phyloP scores from a whole-genome alignment of 805 yeast genomes.

The Pichia exigua region DNA sequence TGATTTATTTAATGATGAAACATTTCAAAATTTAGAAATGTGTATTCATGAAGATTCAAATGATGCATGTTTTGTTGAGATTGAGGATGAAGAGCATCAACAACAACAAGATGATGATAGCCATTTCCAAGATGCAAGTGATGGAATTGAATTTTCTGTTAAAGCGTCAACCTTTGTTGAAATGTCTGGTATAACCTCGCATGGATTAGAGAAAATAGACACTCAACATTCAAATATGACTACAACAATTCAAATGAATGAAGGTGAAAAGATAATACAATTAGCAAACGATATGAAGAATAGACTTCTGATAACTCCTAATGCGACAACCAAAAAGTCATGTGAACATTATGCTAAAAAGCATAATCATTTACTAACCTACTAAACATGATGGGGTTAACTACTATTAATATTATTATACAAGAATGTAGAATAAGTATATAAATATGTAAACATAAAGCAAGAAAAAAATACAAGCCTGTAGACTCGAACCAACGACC shows the following conservation, averaged over 20 bases:
- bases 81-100: conserved; percentile 1
- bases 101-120: background rate
- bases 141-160: conserved; percentile 2
- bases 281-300: conserved; percentile 13
- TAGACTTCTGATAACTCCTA: conserved; percentile 20
- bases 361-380: conserved; percentile 14
- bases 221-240: background rate
- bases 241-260: conserved; percentile 5
- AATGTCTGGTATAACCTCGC: background rate
- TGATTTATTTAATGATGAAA: conserved; percentile 55
- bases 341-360: conserved; percentile 11
- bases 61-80: conserved; percentile 1
- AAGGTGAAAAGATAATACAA: conserved; percentile 9
- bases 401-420: background rate
- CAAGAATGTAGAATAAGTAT: background rate
- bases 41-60: conserved; percentile 35
- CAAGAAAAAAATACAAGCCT: no score
- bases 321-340: conserved; percentile 20
- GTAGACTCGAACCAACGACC: no score
- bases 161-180: background rate
- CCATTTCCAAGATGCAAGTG: conserved; percentile 8
- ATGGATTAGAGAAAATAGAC: background rate
- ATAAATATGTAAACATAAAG: background rate
- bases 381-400: background rate
- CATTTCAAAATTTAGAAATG: conserved; percentile 56